phyloP scores from a whole-genome alignment of 148 eudicot genomes.

The Chenopodium berlandieri region DNA sequence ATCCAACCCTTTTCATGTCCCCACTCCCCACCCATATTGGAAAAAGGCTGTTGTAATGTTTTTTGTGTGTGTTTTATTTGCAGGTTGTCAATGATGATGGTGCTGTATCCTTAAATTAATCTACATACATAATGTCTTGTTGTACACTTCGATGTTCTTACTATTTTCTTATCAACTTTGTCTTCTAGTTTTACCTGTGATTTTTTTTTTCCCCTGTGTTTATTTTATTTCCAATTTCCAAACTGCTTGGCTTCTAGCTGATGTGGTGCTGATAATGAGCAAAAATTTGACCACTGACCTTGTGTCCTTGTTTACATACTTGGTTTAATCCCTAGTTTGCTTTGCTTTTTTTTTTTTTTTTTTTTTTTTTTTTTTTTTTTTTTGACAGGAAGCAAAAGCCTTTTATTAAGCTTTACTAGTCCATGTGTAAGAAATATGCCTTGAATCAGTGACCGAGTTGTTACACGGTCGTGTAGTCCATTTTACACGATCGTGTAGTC shows the following conservation, averaged over 20 bases:
- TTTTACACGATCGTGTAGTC: no score
- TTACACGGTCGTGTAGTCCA: no score
- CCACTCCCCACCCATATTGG: background rate
- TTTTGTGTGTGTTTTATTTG: conserved; percentile 24
- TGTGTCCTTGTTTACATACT: background rate
- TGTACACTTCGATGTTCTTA: background rate
- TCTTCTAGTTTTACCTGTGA: background rate
- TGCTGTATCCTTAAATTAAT: conserved; percentile 73
- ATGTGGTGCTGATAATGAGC: background rate
- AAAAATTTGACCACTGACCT: background rate
- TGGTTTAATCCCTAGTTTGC: conserved; percentile 1
- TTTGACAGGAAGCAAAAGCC: no score
- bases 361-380: no score
- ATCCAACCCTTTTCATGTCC: background rate
- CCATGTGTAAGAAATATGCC: no score
- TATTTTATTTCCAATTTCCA: background rate
- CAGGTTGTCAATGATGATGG: conserved; percentile 99
- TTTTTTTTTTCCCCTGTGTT: background rate
- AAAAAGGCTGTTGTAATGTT: conserved; percentile 10
- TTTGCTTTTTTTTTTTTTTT: background rate
- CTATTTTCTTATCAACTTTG: background rate
- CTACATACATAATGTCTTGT: background rate
- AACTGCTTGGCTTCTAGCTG: background rate
- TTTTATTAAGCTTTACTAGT: no score
- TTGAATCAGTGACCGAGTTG: no score